Conservation (phyloP, 441 rosid genomes). For the Croton setiger region DNA sequence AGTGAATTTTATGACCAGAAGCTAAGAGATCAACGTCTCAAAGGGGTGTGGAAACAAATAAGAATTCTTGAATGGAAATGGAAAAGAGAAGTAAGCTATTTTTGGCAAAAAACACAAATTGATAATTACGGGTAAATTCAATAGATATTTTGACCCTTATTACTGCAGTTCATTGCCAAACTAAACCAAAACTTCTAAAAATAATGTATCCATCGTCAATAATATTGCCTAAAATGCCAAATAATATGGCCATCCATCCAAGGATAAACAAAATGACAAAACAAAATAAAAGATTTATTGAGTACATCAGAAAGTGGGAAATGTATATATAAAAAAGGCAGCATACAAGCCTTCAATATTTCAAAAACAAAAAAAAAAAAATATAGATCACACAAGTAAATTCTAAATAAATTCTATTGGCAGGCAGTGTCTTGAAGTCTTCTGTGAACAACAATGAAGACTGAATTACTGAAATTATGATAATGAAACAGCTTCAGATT, state of each 20-base stretch:
- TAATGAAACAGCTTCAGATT: not conserved
- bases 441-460: not conserved
- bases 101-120: too few relatives aligned
- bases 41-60: too few relatives aligned
- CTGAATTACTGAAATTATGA: slow-evolving; percentile 3
- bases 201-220: too few relatives aligned
- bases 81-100: too few relatives aligned
- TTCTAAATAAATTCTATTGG: slow-evolving; percentile 4
- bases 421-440: slow-evolving; percentile 9
- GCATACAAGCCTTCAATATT: not conserved
- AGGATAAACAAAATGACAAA: not conserved
- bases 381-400: not conserved
- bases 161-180: too few relatives aligned
- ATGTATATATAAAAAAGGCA: not conserved
- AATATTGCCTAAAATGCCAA: not conserved
- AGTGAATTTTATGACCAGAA: too few relatives aligned
- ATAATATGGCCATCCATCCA: not conserved
- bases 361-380: not conserved
- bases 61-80: too few relatives aligned
- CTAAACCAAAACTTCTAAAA: too few relatives aligned
- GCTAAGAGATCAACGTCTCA: too few relatives aligned
- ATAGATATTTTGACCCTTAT: too few relatives aligned
- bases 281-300: not conserved
- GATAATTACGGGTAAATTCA: too few relatives aligned
- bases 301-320: slow-evolving; percentile 8